Conservation (phyloP, 257 asterid genomes). For the Solanum pimpinellifolium region DNA sequence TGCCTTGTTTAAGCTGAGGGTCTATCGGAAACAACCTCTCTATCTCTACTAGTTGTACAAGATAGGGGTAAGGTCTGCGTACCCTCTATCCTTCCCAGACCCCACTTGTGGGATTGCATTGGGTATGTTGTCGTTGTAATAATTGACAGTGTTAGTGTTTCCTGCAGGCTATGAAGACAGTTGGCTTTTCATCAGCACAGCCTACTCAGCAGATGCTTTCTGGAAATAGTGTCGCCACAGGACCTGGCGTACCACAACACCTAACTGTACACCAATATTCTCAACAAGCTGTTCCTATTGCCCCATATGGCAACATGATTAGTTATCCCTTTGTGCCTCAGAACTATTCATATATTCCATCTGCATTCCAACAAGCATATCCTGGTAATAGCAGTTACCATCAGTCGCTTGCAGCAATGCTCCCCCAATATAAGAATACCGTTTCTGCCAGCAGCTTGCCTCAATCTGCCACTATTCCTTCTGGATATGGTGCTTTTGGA, state of each 20-base stretch:
- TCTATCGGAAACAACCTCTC: neutral
- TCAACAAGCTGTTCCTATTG: slow-evolving; percentile 52
- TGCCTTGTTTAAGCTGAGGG: neutral
- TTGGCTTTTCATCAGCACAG: slow-evolving; percentile 37
- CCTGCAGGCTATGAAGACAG: slow-evolving; percentile 1
- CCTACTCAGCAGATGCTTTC: slow-evolving; percentile 40
- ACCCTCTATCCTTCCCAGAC: neutral
- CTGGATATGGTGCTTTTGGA: slow-evolving; percentile 64
- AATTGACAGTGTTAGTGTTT: neutral
- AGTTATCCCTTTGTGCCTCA: slow-evolving; percentile 63
- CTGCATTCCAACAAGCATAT: slow-evolving; percentile 67
- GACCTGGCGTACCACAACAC: slow-evolving; percentile 64
- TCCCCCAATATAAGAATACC: slow-evolving; percentile 53
- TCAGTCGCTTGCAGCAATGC: slow-evolving; percentile 61
- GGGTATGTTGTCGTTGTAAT: neutral
- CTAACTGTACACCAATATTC: slow-evolving; percentile 63
- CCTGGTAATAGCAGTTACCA: slow-evolving; percentile 52
- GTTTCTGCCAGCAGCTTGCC: slow-evolving; percentile 54
- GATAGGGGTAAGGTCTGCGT: neutral
- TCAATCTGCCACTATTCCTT: slow-evolving; percentile 59
- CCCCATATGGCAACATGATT: slow-evolving; percentile 57
- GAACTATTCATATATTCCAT: slow-evolving; percentile 64
- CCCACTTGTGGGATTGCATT: neutral
- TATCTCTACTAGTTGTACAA: neutral
- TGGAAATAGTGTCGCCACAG: slow-evolving; percentile 47